Evolutionary conservation across 2,329 filamentous ascomycete species (phyloP).

Genomic region (Fusarium nelsonii): DNA sequence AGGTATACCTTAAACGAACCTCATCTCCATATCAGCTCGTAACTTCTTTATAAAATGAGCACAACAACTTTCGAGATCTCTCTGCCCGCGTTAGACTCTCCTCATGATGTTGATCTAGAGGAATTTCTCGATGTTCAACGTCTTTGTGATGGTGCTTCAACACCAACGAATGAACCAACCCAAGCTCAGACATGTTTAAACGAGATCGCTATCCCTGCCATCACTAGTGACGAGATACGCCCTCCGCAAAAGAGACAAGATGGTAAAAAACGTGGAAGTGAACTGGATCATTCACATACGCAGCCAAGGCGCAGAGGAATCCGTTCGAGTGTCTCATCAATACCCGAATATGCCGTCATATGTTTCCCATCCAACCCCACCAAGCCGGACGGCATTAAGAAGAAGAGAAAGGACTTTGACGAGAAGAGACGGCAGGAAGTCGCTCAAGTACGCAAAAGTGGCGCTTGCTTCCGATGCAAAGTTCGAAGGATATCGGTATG

Average conservation of each 20-base stretch:
- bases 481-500: constrained; percentile 47
- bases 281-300: not conserved
- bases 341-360: constrained; percentile 44
- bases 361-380: constrained; percentile 49
- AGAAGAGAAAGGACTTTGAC: constrained; percentile 48
- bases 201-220: constrained; percentile 24
- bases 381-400: constrained; percentile 45
- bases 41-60: constrained; percentile 10
- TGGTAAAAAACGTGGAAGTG: constrained; percentile 1
- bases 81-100: not conserved
- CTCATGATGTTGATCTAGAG: constrained; percentile 38
- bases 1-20: constrained; percentile 11
- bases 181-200: constrained; percentile 24
- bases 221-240: constrained; percentile 14
- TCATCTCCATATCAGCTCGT: not conserved
- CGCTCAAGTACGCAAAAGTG: constrained; percentile 46
- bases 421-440: constrained; percentile 46
- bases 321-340: constrained; percentile 19
- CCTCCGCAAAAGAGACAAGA: constrained; percentile 2
- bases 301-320: constrained; percentile 9
- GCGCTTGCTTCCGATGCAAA: constrained; percentile 48
- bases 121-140: constrained; percentile 44
- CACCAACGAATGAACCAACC: constrained; percentile 21
- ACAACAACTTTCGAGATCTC: not conserved
- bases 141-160: constrained; percentile 39